These are phyloP conservation scores for Shiraia bambusicola DNA, from an alignment of 2,329 filamentous ascomycete species.

Conservation along the genomic window DNA sequence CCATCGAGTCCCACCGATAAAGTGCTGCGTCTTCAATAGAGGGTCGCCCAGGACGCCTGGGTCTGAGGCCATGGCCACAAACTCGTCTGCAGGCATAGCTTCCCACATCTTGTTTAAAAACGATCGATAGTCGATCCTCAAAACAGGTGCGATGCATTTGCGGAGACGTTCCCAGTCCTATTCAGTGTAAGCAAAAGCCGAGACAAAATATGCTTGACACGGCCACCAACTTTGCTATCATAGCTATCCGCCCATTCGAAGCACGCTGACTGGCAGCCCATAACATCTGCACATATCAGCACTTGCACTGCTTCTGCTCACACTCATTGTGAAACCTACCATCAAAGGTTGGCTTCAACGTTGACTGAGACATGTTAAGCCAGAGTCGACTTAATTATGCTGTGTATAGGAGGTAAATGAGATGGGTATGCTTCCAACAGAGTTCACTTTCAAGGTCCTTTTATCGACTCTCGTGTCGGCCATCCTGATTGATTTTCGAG, in stretches of 20 bases:
- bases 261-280: constrained; percentile 52
- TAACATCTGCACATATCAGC: constrained; percentile 46
- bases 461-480: constrained; percentile 19
- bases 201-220: neutral
- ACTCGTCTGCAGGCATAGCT: constrained; percentile 57
- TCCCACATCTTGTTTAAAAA: constrained; percentile 59
- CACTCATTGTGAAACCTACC: constrained; percentile 19
- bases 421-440: neutral
- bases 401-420: constrained; percentile 1
- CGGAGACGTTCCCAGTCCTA: constrained; percentile 61
- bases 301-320: neutral
- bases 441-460: constrained; percentile 15
- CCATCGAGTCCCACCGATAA: constrained; percentile 57
- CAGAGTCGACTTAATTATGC: neutral
- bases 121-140: constrained; percentile 68
- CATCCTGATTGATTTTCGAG: constrained; percentile 9
- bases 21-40: constrained; percentile 59
- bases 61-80: constrained; percentile 55
- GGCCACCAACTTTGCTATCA: constrained; percentile 56
- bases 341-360: constrained; percentile 39
- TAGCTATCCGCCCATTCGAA: constrained; percentile 68
- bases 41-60: constrained; percentile 56
- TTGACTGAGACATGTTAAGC: constrained; percentile 34
- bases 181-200: constrained; percentile 2
- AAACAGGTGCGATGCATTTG: constrained; percentile 63